A percentile compares a stretch with the other conserved stretches of the same genome.
Conservation (phyloP, 495 filamentous ascomycete species). For the Penicillium manginii region DNA sequence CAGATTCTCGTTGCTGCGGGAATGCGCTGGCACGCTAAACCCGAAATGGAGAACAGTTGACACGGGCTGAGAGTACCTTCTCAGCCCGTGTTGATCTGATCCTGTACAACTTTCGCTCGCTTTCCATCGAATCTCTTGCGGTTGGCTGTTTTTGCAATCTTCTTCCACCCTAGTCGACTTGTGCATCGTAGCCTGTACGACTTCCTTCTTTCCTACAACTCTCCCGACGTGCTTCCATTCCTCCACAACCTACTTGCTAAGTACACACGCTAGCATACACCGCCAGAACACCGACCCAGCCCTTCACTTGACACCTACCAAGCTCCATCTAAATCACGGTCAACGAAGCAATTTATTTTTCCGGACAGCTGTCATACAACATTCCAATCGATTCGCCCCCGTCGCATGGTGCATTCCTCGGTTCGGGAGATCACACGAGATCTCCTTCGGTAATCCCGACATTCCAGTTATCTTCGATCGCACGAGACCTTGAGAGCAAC, state of each 20-base stretch:
- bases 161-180: slow-evolving; percentile 6
- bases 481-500: slow-evolving; percentile 4
- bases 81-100: slow-evolving; percentile 33
- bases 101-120: slow-evolving; percentile 21
- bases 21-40: slow-evolving; percentile 47
- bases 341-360: slow-evolving; percentile 1
- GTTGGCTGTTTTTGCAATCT: slow-evolving; percentile 18
- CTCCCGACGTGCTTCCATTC: slow-evolving; percentile 1
- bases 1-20: slow-evolving; percentile 43
- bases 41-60: slow-evolving; percentile 45
- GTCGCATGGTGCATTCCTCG: slow-evolving; percentile 54
- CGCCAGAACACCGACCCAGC: slow-evolving; percentile 4
- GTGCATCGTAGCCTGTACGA: slow-evolving; percentile 11
- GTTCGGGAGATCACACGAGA: slow-evolving; percentile 52
- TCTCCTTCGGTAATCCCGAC: slow-evolving; percentile 46
- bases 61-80: slow-evolving; percentile 15
- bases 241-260: slow-evolving; percentile 3
- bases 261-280: slow-evolving; percentile 11
- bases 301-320: not conserved
- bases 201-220: slow-evolving; percentile 13
- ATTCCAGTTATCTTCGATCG: slow-evolving; percentile 37
- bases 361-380: slow-evolving; percentile 11
- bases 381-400: slow-evolving; percentile 20
- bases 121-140: slow-evolving; percentile 19
- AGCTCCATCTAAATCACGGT: slow-evolving; percentile 9